These are phyloP conservation scores for Tricholoma flavovirens DNA, from an alignment of 768 basidiomycete genomes.

Conservation along the genomic window DNA sequence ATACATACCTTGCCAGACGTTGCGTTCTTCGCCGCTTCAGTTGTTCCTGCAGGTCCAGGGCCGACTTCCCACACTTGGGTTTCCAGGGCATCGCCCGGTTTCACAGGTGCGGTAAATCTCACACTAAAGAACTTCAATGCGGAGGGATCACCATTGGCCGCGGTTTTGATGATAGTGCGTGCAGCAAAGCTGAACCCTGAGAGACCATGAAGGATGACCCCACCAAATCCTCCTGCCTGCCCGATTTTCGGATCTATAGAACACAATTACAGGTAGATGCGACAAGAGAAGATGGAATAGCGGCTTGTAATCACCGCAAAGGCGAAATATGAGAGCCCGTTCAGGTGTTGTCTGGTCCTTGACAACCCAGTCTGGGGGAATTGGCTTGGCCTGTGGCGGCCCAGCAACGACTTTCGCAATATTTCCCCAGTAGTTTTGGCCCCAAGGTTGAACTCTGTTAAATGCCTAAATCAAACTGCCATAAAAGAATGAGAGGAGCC, in stretches of 20 bases:
- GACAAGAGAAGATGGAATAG: slow-evolving; percentile 18
- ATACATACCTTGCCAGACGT: slow-evolving; percentile 50
- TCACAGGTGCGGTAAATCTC: slow-evolving; percentile 79
- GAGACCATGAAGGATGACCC: slow-evolving; percentile 80
- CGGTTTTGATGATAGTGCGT: slow-evolving; percentile 60
- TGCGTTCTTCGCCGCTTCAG: slow-evolving; percentile 54
- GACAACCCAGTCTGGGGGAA: slow-evolving; percentile 58
- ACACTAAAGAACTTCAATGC: slow-evolving; percentile 65
- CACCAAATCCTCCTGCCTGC: slow-evolving; percentile 71
- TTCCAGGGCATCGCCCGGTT: slow-evolving; percentile 77
- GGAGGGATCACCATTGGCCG: slow-evolving; percentile 55
- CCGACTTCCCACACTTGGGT: slow-evolving; percentile 78
- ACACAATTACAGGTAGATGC: background rate
- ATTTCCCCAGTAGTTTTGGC: slow-evolving; percentile 58
- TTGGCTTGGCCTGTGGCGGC: slow-evolving; percentile 53
- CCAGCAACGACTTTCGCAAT: slow-evolving; percentile 56
- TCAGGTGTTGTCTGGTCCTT: slow-evolving; percentile 57
- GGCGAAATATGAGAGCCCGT: slow-evolving; percentile 66
- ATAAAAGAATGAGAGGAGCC: background rate
- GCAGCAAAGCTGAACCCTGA: slow-evolving; percentile 80
- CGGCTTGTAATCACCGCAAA: slow-evolving; percentile 80
- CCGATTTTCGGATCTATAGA: slow-evolving; percentile 65
- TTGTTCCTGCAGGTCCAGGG: slow-evolving; percentile 50
- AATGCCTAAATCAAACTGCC: background rate
- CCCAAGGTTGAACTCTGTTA: slow-evolving; percentile 56